These are phyloP conservation scores for Rhododendron henanense DNA, from an alignment of 148 eudicot species.

Conservation along the genomic window DNA sequence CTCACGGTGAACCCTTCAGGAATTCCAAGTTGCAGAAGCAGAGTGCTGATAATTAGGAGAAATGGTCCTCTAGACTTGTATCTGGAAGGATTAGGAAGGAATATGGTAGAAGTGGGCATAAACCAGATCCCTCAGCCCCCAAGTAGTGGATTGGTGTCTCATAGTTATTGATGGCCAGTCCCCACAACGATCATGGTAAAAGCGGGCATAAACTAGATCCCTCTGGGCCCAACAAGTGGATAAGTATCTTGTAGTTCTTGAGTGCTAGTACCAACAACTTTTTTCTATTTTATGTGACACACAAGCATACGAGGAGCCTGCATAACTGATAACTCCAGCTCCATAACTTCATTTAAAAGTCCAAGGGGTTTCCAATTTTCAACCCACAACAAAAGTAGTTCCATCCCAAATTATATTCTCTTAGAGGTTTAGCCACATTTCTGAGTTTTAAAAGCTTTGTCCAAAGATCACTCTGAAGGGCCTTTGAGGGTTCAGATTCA, in stretches of 20 bases:
- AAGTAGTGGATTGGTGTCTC: not conserved
- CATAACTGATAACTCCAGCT: not conserved
- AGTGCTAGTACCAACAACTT: not conserved
- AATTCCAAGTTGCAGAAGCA: not conserved
- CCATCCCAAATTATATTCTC: not conserved
- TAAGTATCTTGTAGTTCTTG: not conserved
- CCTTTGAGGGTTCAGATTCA: not conserved
- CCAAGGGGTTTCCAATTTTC: not conserved
- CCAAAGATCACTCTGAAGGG: not conserved
- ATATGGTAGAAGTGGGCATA: not conserved
- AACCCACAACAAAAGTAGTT: not conserved
- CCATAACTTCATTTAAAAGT: not conserved
- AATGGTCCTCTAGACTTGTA: not conserved
- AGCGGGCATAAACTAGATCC: not conserved
- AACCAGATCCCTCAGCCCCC: not conserved
- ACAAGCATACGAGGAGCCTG: not conserved
- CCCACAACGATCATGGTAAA: not conserved
- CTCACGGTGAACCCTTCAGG: not conserved
- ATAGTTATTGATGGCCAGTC: not conserved
- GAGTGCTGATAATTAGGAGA: not conserved
- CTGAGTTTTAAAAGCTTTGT: not conserved
- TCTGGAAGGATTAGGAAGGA: not conserved
- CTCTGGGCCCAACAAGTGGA: not conserved
- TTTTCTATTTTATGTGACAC: not conserved
- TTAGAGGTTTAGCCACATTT: not conserved